phyloP scores from a whole-genome alignment of 805 yeast genomes.

The Candida verbasci region DNA sequence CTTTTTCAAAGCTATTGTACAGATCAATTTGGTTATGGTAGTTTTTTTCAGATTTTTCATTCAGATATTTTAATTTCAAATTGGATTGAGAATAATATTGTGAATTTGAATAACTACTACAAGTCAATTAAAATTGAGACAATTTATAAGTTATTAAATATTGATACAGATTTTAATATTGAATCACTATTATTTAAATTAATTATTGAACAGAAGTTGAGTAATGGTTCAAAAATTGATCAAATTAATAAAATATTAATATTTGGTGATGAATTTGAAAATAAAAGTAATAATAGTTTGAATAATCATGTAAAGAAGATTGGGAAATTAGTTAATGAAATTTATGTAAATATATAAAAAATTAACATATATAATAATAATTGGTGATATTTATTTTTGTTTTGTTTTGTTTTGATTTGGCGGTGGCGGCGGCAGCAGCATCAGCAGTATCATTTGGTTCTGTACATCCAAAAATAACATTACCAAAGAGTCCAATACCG shows the following conservation, averaged over 20 bases:
- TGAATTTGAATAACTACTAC: slow-evolving; percentile 26
- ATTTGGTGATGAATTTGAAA: slow-evolving; percentile 18
- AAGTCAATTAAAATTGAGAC: slow-evolving; percentile 18
- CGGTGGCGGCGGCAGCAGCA: no score
- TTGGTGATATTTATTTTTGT: no score
- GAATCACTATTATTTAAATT: slow-evolving; percentile 28
- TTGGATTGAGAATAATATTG: slow-evolving; percentile 30
- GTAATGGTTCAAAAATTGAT: slow-evolving; percentile 26
- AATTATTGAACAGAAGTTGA: slow-evolving; percentile 31
- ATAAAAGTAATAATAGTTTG: slow-evolving; percentile 10
- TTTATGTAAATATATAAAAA: slow-evolving; percentile 8
- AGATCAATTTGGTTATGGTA: slow-evolving; percentile 7
- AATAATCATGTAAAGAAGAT: slow-evolving; percentile 25
- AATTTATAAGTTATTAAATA: slow-evolving; percentile 16
- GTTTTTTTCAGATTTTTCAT: background rate
- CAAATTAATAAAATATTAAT: slow-evolving; percentile 22
- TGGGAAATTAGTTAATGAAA: slow-evolving; percentile 21
- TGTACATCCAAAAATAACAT: no score
- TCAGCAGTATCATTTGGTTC: no score
- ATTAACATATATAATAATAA: no score
- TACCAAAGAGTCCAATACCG: no score
- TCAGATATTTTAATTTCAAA: slow-evolving; percentile 10
- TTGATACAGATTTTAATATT: slow-evolving; percentile 11
- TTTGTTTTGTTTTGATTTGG: no score
- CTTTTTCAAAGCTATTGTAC: slow-evolving; percentile 6